phyloP scores from a whole-genome alignment of 345 rosid species.

The Lepidium didymum region DNA sequence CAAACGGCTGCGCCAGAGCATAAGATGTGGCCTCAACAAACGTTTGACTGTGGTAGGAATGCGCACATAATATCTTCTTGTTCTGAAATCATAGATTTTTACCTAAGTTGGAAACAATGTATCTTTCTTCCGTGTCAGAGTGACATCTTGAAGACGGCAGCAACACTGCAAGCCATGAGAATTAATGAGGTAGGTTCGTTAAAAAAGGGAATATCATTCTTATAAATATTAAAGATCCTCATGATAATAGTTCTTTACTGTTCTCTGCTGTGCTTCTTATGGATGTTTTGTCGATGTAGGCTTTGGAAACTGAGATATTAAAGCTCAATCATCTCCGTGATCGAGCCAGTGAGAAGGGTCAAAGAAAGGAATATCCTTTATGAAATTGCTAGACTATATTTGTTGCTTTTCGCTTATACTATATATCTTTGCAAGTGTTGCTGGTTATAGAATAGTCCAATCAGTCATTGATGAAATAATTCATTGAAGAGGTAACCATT shows the following conservation, averaged over 20 bases:
- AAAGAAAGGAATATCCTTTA: slow-evolving; percentile 81
- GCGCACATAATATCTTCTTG: neutral
- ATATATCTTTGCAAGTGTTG: neutral
- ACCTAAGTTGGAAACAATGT: neutral
- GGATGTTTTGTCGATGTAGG: slow-evolving; percentile 32
- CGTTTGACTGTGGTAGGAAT: slow-evolving; percentile 63
- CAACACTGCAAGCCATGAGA: slow-evolving; percentile 52
- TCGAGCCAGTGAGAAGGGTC: slow-evolving; percentile 84
- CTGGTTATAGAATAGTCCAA: neutral
- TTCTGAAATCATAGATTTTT: neutral
- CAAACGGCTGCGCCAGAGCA: slow-evolving; percentile 49
- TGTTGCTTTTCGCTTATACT: neutral
- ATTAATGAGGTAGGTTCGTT: slow-evolving; percentile 54
- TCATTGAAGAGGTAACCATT: slow-evolving; percentile 1
- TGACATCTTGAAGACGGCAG: slow-evolving; percentile 67
- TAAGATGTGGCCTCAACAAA: slow-evolving; percentile 64
- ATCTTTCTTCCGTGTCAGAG: slow-evolving; percentile 42
- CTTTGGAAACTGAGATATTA: slow-evolving; percentile 60
- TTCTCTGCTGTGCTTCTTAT: slow-evolving; percentile 1
- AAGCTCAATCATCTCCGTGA: slow-evolving; percentile 67
- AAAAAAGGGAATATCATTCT: neutral
- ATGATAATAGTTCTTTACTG: neutral
- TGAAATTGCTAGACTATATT: slow-evolving; percentile 5
- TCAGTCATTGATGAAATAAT: neutral
- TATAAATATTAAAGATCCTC: slow-evolving; percentile 12